Evolutionary conservation across 2,329 filamentous ascomycete species (phyloP), one percentile per base, ranked within the genome.

Genomic region (Xylariomycetidae sp.): DNA sequence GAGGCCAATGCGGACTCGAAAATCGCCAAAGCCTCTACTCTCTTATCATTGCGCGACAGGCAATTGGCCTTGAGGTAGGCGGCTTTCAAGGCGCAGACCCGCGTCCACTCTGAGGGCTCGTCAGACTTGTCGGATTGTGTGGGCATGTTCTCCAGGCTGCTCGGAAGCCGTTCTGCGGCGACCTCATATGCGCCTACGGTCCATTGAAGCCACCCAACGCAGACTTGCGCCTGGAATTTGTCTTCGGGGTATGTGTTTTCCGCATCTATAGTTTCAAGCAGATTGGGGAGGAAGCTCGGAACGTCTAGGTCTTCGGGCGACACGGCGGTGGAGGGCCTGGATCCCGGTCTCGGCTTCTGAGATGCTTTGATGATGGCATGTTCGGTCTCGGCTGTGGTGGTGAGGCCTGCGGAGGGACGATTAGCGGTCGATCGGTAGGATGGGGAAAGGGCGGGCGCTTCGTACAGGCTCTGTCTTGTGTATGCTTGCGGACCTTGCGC

Each of bases 401-500:
- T 69, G 27, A 88, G 70, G 57, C 82, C 83, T 87, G 48, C 20
- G n/a, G 22, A 17, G 46, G 16, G 4, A 29, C 19, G 19, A 25
- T 54, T 20, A 50, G 42, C 27, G n/a, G n/a, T n/a, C n/a, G n/a
- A n/a, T 17, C 39, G 25, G 13, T n/a, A 25, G 31, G 31, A 32
- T 24, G 35, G 32, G 37, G 40, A 42, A 35, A 30, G 23, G 29
- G 19, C 29, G 29, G n/a, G 39, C 31, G 40, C 36, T 43, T 55
- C 76, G 50, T 81, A 95, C 90, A 95, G 62, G 76, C 76, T 59
- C 85, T 77, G 40, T 85, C 76, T 25, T 88, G 82, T 49, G 88
- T 85, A 72, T 98, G 90, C 62, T 98, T 96, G 54, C 83, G 84
- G 53, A 96, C 75, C 64, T 98, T 98, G 58, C 90, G 79, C 51